Evolutionary conservation across 2,329 filamentous ascomycete species (phyloP).

Genomic region (Pseudogymnoascus pannorum): DNA sequence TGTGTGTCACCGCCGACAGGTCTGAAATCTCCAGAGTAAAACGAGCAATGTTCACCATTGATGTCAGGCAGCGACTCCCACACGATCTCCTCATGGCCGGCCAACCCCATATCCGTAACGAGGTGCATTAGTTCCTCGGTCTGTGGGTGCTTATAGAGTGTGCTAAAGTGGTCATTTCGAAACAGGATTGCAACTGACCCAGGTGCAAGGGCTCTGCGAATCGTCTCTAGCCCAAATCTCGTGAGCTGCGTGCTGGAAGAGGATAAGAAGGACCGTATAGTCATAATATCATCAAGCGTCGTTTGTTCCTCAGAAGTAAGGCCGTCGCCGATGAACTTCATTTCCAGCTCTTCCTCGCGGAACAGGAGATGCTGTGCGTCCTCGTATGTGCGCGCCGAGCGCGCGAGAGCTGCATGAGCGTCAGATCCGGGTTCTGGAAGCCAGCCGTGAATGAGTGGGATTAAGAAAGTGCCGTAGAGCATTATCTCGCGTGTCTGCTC

Average conservation of each 20-base stretch:
- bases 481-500: conserved; percentile 81
- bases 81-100: conserved; percentile 79
- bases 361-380: conserved; percentile 87
- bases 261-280: conserved; percentile 76
- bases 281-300: conserved; percentile 72
- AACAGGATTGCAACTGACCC: conserved; percentile 87
- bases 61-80: conserved; percentile 93
- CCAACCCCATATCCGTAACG: conserved; percentile 89
- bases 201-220: conserved; percentile 62
- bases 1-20: conserved; percentile 56
- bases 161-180: conserved; percentile 95
- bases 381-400: conserved; percentile 79
- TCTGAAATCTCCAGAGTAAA: conserved; percentile 85
- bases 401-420: conserved; percentile 61
- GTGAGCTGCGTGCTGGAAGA: conserved; percentile 83
- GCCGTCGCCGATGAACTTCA: conserved; percentile 58
- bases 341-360: conserved; percentile 78
- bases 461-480: conserved; percentile 82
- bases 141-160: conserved; percentile 79
- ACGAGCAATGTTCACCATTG: conserved; percentile 72
- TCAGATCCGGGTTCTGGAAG: conserved; percentile 61
- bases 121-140: conserved; percentile 70
- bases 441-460: conserved; percentile 93
- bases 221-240: conserved; percentile 66
- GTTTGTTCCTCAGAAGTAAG: conserved; percentile 68